A percentile compares a stretch with the other conserved stretches of the same genome.
These are phyloP conservation scores for Firmiana major DNA, from an alignment of 345 rosid genomes.

Conservation along the genomic window DNA sequence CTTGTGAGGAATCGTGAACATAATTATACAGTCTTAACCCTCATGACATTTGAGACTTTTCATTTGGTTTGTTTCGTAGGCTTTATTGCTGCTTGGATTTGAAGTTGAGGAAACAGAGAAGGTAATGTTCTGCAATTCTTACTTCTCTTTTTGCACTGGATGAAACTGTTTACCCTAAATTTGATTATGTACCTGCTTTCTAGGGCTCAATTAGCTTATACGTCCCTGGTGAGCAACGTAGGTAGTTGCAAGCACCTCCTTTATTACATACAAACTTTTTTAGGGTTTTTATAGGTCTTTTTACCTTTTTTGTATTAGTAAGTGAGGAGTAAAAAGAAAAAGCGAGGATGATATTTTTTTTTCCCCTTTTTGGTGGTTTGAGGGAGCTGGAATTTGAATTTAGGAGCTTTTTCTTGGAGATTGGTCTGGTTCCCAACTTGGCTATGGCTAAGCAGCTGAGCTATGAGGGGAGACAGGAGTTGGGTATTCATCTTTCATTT, in stretches of 20 bases:
- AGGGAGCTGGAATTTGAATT: background rate
- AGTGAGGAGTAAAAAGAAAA: background rate
- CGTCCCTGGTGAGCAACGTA: background rate
- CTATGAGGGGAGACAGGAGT: background rate
- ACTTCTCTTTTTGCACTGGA: background rate
- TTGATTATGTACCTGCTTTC: background rate
- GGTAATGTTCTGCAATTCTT: conserved; percentile 31
- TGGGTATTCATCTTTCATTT: background rate
- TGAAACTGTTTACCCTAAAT: background rate
- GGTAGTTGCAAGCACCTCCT: background rate
- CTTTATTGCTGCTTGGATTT: conserved; percentile 68
- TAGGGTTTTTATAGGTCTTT: background rate
- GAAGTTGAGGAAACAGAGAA: conserved; percentile 55
- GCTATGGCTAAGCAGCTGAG: background rate
- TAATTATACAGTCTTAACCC: background rate
- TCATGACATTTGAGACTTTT: background rate
- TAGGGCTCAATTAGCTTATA: background rate
- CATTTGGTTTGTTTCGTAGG: conserved; percentile 39
- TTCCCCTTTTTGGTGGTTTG: background rate
- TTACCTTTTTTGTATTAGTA: background rate
- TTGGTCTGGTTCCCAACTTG: background rate
- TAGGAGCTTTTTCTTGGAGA: background rate
- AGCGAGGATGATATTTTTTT: background rate
- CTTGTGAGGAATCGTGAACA: background rate
- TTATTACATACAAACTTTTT: background rate